These are phyloP conservation scores for Clarireedia homoeocarpa DNA, from an alignment of 2,329 filamentous ascomycete species.

Conservation along the genomic window DNA sequence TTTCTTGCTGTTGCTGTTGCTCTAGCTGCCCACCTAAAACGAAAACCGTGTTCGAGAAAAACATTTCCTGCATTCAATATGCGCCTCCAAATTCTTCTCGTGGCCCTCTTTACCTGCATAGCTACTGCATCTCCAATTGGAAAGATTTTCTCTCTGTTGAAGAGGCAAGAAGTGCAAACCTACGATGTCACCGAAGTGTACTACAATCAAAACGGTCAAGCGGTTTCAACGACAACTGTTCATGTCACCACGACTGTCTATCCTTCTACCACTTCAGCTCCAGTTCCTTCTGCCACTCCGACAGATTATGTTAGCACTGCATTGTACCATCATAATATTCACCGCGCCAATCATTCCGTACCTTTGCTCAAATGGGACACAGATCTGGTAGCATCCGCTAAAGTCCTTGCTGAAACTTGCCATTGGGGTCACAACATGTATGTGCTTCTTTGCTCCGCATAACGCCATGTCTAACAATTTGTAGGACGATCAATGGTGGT, in stretches of 20 bases:
- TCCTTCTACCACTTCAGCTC: constrained; percentile 5
- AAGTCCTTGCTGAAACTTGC: constrained; percentile 10
- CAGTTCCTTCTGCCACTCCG: constrained; percentile 8
- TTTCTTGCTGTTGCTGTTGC: not conserved
- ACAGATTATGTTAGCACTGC: constrained; percentile 8
- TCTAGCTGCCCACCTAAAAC: not conserved
- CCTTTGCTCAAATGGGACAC: constrained; percentile 4
- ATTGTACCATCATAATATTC: constrained; percentile 10
- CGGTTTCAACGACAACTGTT: constrained; percentile 4
- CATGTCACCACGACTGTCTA: constrained; percentile 7
- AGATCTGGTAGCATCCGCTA: constrained; percentile 7
- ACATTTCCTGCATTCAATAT: not conserved
- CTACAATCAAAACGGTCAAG: constrained; percentile 2
- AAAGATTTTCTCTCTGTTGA: not conserved
- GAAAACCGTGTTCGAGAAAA: not conserved
- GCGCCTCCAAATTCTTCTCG: constrained; percentile 4
- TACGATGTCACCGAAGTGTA: constrained; percentile 7
- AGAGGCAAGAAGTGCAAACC: constrained; percentile 2
- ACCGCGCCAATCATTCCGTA: constrained; percentile 9
- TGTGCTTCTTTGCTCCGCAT: constrained; percentile 29
- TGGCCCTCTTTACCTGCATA: constrained; percentile 1
- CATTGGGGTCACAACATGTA: constrained; percentile 47
- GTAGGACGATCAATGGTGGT: constrained; percentile 45
- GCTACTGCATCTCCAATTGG: constrained; percentile 5
- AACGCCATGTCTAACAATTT: not conserved